Conservation (phyloP, 2,329 filamentous ascomycete species). For the Claviceps monticola region DNA sequence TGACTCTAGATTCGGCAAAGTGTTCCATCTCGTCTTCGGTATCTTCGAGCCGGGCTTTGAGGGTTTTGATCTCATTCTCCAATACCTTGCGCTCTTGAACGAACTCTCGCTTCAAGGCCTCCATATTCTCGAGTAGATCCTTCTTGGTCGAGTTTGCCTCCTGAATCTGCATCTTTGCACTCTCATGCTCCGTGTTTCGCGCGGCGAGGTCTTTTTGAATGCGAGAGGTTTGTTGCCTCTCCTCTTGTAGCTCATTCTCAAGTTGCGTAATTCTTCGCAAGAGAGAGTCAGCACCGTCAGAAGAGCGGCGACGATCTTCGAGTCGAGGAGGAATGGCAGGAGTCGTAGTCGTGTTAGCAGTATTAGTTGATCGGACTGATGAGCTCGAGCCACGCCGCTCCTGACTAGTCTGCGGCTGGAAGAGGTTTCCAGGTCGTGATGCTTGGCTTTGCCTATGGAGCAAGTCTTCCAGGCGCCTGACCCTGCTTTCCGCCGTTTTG, state of each 20-base stretch:
- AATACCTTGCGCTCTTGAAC: slow-evolving; percentile 70
- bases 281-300: slow-evolving; percentile 32
- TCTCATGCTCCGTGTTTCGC: slow-evolving; percentile 41
- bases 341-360: background rate
- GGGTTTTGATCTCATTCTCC: slow-evolving; percentile 62
- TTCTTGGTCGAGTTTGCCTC: slow-evolving; percentile 87
- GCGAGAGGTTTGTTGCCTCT: slow-evolving; percentile 52
- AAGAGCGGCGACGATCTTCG: slow-evolving; percentile 32
- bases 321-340: slow-evolving; percentile 6
- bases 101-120: slow-evolving; percentile 81
- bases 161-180: slow-evolving; percentile 56
- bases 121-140: slow-evolving; percentile 88
- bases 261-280: slow-evolving; percentile 43
- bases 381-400: slow-evolving; percentile 36
- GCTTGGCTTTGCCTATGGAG: slow-evolving; percentile 67
- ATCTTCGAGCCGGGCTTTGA: slow-evolving; percentile 71
- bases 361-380: slow-evolving; percentile 29
- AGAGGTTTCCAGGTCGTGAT: slow-evolving; percentile 40
- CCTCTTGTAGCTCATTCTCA: slow-evolving; percentile 63
- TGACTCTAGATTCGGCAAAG: slow-evolving; percentile 67
- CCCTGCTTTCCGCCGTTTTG: slow-evolving; percentile 74
- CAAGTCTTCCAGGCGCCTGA: slow-evolving; percentile 82
- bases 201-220: slow-evolving; percentile 57
- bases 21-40: slow-evolving; percentile 85
- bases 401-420: slow-evolving; percentile 33